Evolutionary conservation across 805 yeast species (phyloP).

Genomic region (Hanseniaspora jakobsenii): DNA sequence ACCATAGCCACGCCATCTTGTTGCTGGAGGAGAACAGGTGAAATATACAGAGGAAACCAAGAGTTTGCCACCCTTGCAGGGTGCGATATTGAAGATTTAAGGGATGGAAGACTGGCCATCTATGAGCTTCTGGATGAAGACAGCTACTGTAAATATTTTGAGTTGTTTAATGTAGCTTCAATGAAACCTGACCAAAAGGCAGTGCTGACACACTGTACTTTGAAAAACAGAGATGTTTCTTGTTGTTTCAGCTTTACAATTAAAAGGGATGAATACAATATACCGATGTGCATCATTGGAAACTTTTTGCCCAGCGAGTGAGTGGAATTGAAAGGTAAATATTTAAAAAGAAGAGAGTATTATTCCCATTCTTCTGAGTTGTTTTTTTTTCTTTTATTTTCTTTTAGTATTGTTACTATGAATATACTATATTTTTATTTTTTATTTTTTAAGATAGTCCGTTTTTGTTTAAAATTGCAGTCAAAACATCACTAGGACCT

Average conservation of each 20-base stretch:
- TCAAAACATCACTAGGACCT: constrained; percentile 27
- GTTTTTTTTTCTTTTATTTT: too few relatives aligned
- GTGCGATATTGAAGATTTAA: constrained; percentile 74
- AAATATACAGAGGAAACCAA: constrained; percentile 85
- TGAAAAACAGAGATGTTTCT: constrained; percentile 73
- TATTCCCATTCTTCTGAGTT: too few relatives aligned
- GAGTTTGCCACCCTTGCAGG: constrained; percentile 92
- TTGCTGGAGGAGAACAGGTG: constrained; percentile 94
- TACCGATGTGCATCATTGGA: constrained; percentile 92
- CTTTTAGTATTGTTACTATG: too few relatives aligned
- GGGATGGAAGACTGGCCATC: constrained; percentile 84
- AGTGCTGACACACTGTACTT: constrained; percentile 79
- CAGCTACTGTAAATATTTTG: constrained; percentile 95
- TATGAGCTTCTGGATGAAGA: constrained; percentile 93
- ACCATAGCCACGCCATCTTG: constrained; percentile 98
- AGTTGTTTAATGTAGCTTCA: constrained; percentile 90
- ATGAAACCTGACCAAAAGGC: constrained; percentile 94
- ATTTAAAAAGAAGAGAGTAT: too few relatives aligned
- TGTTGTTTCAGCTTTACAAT: constrained; percentile 94
- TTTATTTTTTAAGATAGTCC: background rate
- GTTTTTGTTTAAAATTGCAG: constrained; percentile 17
- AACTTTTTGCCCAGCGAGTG: constrained; percentile 69
- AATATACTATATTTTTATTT: too few relatives aligned
- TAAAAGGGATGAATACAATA: constrained; percentile 81
- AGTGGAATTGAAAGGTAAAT: too few relatives aligned